Evolutionary conservation across 495 filamentous ascomycete genomes (phyloP), one percentile per base, ranked within the genome.

Genomic region (Daldinia loculata): DNA sequence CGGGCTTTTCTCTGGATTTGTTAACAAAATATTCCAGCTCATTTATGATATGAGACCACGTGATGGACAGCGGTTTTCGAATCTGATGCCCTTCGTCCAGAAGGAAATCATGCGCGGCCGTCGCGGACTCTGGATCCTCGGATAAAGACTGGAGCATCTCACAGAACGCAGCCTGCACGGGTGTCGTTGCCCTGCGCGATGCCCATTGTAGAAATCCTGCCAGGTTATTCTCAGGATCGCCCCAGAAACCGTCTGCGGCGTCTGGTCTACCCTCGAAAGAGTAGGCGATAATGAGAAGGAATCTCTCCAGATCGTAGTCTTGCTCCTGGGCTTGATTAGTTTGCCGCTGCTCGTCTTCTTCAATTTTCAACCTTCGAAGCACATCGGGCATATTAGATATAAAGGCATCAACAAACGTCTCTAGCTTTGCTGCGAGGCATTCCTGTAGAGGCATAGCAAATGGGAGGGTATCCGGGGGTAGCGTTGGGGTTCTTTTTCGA

Each of bases 201-300:
- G 95, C 93, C 96, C 96, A 99, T 62, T 94, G 90, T 67, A 99
- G 83, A 75, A 99, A 99, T 5, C 95, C 95, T 69, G 91, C 90
- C 45, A 98, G 81, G 70, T 97, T 97, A 71, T 92, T 90, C 69
- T 98, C 96, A 2, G 89, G 85, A 67, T 96, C 94, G 51, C 84
- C 85, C 95, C 95, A 98, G 67, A 98, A 97, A 45, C 87, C 88
- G 75, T 93, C 88, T 24, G 94, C 92, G 14, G 92, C 89, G 39
- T 97, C 93, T 36, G 89, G 87, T 17, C 92, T 89, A 38, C 89
- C 88, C 69, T 97, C 90, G 75, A 93, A 98, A n/a, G 92, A 88
- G 77, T 95, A 97, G 17, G 95, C 89, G 50, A 98, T 93, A 63
- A 97, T 90, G 72, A 98, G 85, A 15, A 98, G 85, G 75, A 99